Evolutionary conservation across 2,329 filamentous ascomycete species (phyloP).

Genomic region (Hirsutella rhossiliensis): DNA sequence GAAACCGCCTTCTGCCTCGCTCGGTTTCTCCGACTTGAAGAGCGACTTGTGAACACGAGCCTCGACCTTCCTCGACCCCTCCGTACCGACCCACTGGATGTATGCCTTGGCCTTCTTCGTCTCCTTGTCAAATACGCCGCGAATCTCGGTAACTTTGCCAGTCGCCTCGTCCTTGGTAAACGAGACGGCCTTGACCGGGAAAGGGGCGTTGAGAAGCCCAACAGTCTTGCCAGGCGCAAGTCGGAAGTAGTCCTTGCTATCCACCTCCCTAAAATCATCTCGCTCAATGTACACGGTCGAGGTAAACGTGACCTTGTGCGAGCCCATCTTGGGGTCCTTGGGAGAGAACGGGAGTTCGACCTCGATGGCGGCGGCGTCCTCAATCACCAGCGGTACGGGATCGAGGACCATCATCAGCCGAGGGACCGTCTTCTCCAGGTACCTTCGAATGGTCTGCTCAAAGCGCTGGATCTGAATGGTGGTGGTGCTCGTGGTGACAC

Average conservation of each 20-base stretch:
- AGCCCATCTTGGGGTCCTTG: slow-evolving; percentile 60
- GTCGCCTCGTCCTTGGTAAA: slow-evolving; percentile 55
- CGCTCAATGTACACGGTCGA: slow-evolving; percentile 78
- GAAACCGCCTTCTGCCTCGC: slow-evolving; percentile 66
- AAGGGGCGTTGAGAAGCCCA: slow-evolving; percentile 60
- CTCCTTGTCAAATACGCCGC: slow-evolving; percentile 54
- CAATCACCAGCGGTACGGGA: slow-evolving; percentile 70
- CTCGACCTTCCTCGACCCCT: slow-evolving; percentile 56
- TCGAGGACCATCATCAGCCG: slow-evolving; percentile 84
- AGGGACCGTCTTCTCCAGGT: slow-evolving; percentile 79
- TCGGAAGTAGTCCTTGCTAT: slow-evolving; percentile 68
- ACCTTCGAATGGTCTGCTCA: slow-evolving; percentile 72
- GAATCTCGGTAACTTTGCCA: slow-evolving; percentile 55
- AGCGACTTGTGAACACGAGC: slow-evolving; percentile 70
- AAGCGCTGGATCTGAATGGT: slow-evolving; percentile 75
- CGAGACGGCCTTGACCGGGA: slow-evolving; percentile 56
- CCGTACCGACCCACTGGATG: slow-evolving; percentile 76
- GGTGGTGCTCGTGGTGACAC: slow-evolving; percentile 71
- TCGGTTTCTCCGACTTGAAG: slow-evolving; percentile 79
- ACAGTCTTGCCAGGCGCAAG: slow-evolving; percentile 67
- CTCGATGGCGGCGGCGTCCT: slow-evolving; percentile 53
- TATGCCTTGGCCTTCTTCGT: slow-evolving; percentile 64
- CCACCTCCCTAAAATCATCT: slow-evolving; percentile 65
- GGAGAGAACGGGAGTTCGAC: slow-evolving; percentile 70
- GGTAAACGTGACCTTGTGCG: slow-evolving; percentile 52